These are phyloP conservation scores for Mrakia gelida DNA, from an alignment of 768 basidiomycete genomes.

Conservation along the genomic window DNA sequence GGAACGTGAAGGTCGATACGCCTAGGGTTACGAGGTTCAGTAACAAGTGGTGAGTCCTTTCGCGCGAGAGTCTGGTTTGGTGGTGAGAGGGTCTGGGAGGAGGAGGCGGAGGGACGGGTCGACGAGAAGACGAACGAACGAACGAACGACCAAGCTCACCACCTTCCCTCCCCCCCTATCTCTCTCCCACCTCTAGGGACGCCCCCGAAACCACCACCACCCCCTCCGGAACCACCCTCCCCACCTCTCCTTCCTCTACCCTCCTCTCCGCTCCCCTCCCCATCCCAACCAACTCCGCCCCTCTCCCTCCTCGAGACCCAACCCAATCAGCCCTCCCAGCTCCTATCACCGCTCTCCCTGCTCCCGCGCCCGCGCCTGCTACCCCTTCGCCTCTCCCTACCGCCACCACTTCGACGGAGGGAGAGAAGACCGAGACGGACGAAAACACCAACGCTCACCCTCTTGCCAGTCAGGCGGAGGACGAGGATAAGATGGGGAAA, in stretches of 20 bases:
- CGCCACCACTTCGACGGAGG: neutral
- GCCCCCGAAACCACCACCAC: slow-evolving; percentile 9
- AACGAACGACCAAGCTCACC: neutral
- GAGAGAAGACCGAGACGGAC: neutral
- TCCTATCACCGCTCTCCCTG: slow-evolving; percentile 21
- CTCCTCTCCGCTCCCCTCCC: neutral
- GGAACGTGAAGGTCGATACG: slow-evolving; percentile 79
- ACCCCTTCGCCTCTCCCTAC: neutral
- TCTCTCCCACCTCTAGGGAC: slow-evolving; percentile 21
- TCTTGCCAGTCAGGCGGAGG: slow-evolving; percentile 20
- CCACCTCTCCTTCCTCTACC: neutral
- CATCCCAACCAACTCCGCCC: neutral
- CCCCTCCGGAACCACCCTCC: neutral
- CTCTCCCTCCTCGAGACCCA: slow-evolving; percentile 2
- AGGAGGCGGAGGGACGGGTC: too few species aligned
- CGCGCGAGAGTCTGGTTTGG: too few species aligned
- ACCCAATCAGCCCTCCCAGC: slow-evolving; percentile 12
- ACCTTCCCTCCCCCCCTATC: neutral
- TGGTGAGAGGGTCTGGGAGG: too few species aligned
- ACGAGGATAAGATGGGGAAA: slow-evolving; percentile 18
- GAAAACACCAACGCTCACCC: neutral
- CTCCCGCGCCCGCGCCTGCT: neutral
- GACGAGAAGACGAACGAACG: neutral
- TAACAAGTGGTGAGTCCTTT: slow-evolving; percentile 41
- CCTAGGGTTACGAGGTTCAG: slow-evolving; percentile 78